Conservation (phyloP, 352 stramenopile species). For the Phytopythium delawarense region DNA sequence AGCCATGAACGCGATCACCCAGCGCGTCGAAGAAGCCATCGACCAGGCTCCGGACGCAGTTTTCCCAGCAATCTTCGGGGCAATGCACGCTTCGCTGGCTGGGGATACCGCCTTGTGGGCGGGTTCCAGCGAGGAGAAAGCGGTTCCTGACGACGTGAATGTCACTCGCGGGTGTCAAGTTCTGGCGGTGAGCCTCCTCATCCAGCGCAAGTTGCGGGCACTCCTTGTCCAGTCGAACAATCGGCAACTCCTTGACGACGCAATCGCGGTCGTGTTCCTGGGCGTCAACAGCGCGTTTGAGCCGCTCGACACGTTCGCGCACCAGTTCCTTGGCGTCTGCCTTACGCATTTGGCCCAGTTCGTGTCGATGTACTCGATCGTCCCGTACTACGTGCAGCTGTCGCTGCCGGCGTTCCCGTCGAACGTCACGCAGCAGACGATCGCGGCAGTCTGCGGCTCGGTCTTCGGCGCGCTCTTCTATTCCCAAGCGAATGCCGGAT, state of each 20-base stretch:
- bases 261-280: constrained; percentile 40
- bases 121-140: constrained; percentile 3
- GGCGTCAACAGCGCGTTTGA: constrained; percentile 49
- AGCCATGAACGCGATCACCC: constrained; percentile 36
- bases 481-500: constrained; percentile 9
- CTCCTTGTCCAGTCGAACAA: constrained; percentile 34
- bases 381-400: constrained; percentile 52
- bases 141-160: constrained; percentile 24
- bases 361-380: constrained; percentile 39
- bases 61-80: constrained; percentile 27
- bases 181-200: constrained; percentile 35
- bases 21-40: constrained; percentile 34
- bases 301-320: constrained; percentile 41
- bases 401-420: constrained; percentile 38
- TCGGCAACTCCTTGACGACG: constrained; percentile 29
- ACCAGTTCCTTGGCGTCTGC: constrained; percentile 46
- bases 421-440: constrained; percentile 22
- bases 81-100: constrained; percentile 15
- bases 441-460: constrained; percentile 38
- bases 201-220: constrained; percentile 50
- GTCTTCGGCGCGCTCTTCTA: constrained; percentile 59
- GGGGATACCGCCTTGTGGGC: not conserved
- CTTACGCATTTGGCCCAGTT: constrained; percentile 43
- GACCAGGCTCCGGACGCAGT: constrained; percentile 28
- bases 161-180: constrained; percentile 32